These are phyloP conservation scores for Tricholoma furcatifolium DNA, from an alignment of 768 basidiomycete genomes.

Conservation along the genomic window DNA sequence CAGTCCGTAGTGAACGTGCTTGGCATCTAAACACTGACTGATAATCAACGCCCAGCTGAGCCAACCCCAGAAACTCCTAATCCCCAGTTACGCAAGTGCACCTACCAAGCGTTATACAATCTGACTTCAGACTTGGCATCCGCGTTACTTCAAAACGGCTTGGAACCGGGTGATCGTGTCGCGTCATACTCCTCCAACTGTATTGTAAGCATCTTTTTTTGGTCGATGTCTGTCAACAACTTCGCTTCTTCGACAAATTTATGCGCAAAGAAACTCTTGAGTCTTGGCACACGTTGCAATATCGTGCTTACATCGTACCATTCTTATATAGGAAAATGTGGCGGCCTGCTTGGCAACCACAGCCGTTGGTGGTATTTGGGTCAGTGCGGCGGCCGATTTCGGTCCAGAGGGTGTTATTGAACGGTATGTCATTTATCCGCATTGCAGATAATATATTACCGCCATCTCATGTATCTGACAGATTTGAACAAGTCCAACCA, in stretches of 20 bases:
- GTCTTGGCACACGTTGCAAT: neutral
- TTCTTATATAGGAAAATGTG: constrained; percentile 56
- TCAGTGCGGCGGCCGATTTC: constrained; percentile 80
- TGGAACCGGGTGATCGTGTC: constrained; percentile 67
- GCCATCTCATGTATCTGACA: constrained; percentile 21
- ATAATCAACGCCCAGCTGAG: constrained; percentile 48
- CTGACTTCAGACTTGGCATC: constrained; percentile 58
- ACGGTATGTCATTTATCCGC: constrained; percentile 39
- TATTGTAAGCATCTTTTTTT: constrained; percentile 47
- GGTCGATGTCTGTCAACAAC: neutral
- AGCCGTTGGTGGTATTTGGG: constrained; percentile 81
- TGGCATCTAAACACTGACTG: constrained; percentile 7
- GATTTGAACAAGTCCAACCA: constrained; percentile 79
- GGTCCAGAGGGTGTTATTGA: constrained; percentile 77
- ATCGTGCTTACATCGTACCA: constrained; percentile 6
- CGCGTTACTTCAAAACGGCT: constrained; percentile 48
- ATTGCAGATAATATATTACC: neutral
- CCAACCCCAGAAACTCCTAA: constrained; percentile 48
- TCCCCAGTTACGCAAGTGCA: constrained; percentile 43
- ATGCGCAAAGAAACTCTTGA: neutral
- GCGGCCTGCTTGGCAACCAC: constrained; percentile 65
- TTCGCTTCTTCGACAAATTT: constrained; percentile 1
- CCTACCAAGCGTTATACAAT: constrained; percentile 58
- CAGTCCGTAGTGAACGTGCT: constrained; percentile 44
- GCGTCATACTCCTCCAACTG: constrained; percentile 80